phyloP scores from a whole-genome alignment of 257 asterid species.

The Pogostemon cablin region DNA sequence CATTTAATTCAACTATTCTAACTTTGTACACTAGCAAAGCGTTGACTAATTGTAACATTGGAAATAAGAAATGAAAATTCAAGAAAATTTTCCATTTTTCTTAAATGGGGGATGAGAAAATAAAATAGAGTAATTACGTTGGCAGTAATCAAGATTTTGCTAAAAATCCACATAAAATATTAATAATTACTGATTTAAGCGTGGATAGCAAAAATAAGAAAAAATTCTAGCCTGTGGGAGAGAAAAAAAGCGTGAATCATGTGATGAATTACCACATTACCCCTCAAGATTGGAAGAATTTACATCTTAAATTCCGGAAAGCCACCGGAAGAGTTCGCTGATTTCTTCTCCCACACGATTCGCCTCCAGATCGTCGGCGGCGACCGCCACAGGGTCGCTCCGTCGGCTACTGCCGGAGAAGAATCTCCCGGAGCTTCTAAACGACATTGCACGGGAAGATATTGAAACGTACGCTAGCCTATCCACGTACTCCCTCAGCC shows the following conservation, averaged over 20 bases:
- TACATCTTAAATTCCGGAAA: slow-evolving; percentile 69
- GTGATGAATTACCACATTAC: slow-evolving; percentile 35
- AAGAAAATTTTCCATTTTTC: slow-evolving; percentile 7
- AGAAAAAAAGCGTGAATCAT: neutral
- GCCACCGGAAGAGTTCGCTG: slow-evolving; percentile 89
- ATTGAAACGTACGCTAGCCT: slow-evolving; percentile 59
- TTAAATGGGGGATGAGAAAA: neutral
- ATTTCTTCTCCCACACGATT: slow-evolving; percentile 85
- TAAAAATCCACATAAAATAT: too few relatives aligned
- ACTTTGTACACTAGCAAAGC: neutral
- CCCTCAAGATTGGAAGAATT: slow-evolving; percentile 41
- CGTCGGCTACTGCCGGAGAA: slow-evolving; percentile 78
- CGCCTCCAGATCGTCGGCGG: slow-evolving; percentile 82
- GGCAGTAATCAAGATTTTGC: too few relatives aligned
- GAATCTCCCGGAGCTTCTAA: slow-evolving; percentile 79
- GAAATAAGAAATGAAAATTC: slow-evolving; percentile 16
- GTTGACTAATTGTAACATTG: neutral
- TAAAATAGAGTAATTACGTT: neutral
- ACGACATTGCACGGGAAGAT: slow-evolving; percentile 70
- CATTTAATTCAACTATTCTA: slow-evolving; percentile 16
- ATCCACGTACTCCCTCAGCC: slow-evolving; percentile 84
- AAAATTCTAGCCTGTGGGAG: slow-evolving; percentile 12
- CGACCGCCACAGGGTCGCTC: slow-evolving; percentile 55
- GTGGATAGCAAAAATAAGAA: slow-evolving; percentile 44
- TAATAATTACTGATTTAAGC: slow-evolving; percentile 8